Base-by-base conservation (phyloP, 805 yeast genomes). In the Kurtzmaniella cleridarum region DNA sequence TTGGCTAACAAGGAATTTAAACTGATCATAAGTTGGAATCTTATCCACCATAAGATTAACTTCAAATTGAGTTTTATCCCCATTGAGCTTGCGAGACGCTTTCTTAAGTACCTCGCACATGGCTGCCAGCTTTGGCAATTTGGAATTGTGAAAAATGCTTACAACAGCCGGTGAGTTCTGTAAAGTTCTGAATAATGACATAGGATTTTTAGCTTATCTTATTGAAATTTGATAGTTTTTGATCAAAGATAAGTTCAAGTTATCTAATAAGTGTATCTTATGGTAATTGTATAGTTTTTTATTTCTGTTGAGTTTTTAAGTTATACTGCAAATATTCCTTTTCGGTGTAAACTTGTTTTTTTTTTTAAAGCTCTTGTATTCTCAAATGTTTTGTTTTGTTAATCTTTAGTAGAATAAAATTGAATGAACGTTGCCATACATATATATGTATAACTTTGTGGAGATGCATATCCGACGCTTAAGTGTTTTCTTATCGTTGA, bases 11-110 rank as follows among this genome's bases (percentile, higher is more conserved):
- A 68, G 54, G 26, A 46, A 41, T 24, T 47, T 48, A 47, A 60
- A 68, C 47, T 67, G 73, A 48, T 64, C 70, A 42, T 54, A 67
- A 4, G 73, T 68, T 28, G 73, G 73, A 58, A 68, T 61, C 31
- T 58, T 55, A 41, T 64, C 55, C 13, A 59, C 58, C 61, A 57
- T 53, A 47, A 66, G 50, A 44, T 67, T 71, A 38, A 68, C 43
- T 33, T 55, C 56, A 40, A 68, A 65, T 40, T 55, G 49, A 42
- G 51, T 51, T 30, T 56, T 54, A 35, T 60, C 53, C 5, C 50
- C 53, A 45, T 64, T 62, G 41, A 64, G 44, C 27, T 55, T 53
- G 35, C 27, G 40, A 42, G 54, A 51, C 1, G 72, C 66, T 40
- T 53, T 51, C 34, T 57, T 56, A 41, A 68, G 56, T 5, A 48